Conservation (phyloP, 2,329 filamentous ascomycete species). For the Graphiopsis chlorocephala region DNA sequence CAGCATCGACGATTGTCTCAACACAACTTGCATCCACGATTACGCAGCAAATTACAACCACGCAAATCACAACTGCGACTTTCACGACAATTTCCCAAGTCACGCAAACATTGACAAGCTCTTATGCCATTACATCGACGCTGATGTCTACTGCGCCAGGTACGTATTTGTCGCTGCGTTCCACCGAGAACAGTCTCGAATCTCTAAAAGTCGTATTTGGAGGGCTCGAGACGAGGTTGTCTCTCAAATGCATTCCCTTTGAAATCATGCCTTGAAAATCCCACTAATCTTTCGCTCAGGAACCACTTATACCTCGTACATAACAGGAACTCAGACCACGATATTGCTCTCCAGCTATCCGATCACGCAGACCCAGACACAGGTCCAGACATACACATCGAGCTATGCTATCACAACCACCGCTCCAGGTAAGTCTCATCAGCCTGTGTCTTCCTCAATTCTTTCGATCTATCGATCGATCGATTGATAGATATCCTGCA, state of each 20-base stretch:
- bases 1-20: not conserved
- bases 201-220: not conserved
- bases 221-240: not conserved
- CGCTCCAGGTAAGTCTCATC: not conserved
- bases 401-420: constrained; percentile 4
- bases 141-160: not conserved
- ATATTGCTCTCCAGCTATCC: constrained; percentile 1
- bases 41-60: constrained; percentile 2
- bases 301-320: not conserved
- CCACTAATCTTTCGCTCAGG: not conserved
- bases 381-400: not conserved
- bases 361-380: not conserved
- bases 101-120: constrained; percentile 6
- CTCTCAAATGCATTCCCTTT: not conserved
- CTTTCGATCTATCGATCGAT: not conserved
- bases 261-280: not conserved
- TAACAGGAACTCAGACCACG: not conserved
- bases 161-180: not conserved
- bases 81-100: constrained; percentile 8
- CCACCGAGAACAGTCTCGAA: not conserved
- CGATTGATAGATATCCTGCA: too few relatives aligned
- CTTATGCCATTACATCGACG: constrained; percentile 8
- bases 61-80: not conserved
- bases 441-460: not conserved
- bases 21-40: not conserved